phyloP scores from a whole-genome alignment of 2,329 filamentous ascomycete species.

The Diaporthe capsici region DNA sequence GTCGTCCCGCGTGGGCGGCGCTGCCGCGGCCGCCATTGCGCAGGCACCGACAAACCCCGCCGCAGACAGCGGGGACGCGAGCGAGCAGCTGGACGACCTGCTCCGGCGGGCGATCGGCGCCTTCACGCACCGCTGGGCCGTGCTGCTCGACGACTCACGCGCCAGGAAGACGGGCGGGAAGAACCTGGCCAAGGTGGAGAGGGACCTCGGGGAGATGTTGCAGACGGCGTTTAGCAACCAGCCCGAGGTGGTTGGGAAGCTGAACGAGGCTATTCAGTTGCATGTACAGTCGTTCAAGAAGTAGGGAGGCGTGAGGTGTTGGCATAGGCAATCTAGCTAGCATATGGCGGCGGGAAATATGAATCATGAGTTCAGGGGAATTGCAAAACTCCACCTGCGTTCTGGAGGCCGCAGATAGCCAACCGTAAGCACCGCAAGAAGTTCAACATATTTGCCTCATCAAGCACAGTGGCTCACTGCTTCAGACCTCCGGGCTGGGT shows the following conservation, averaged over 20 bases:
- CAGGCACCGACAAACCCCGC: constrained; percentile 37
- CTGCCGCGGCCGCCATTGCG: constrained; percentile 46
- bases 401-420: neutral
- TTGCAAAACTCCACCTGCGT: neutral
- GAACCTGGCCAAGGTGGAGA: constrained; percentile 66
- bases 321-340: neutral
- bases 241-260: constrained; percentile 70
- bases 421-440: neutral
- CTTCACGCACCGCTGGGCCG: constrained; percentile 73
- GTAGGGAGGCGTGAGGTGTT: neutral
- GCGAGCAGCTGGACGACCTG: constrained; percentile 75
- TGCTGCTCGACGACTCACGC: constrained; percentile 63
- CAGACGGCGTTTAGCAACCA: constrained; percentile 71
- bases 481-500: neutral
- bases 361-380: neutral
- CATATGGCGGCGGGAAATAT: neutral
- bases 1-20: constrained; percentile 51
- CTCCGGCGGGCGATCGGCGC: constrained; percentile 73
- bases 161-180: constrained; percentile 63
- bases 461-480: neutral
- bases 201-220: constrained; percentile 70
- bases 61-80: constrained; percentile 66
- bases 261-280: constrained; percentile 73
- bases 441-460: neutral
- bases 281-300: constrained; percentile 64